phyloP scores from a whole-genome alignment of 2,329 filamentous ascomycete species.

The Boeremia exigua region DNA sequence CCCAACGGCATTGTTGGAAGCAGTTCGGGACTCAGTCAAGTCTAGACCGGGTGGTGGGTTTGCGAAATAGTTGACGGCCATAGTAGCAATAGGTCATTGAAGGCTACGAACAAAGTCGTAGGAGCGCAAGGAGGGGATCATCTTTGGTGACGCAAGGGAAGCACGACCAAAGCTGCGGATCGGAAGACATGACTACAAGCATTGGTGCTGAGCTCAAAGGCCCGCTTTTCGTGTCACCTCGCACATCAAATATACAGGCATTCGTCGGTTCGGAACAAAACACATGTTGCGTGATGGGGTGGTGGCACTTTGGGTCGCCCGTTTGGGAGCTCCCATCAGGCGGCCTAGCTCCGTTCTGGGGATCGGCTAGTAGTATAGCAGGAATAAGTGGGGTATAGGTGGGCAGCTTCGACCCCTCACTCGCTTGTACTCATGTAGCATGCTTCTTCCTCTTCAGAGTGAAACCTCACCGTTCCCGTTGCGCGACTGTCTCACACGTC shows the following conservation, averaged over 20 bases:
- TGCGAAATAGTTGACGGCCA: conserved; percentile 20
- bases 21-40: conserved; percentile 28
- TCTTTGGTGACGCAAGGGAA: conserved; percentile 2
- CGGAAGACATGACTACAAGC: not conserved
- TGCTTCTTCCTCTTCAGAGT: conserved; percentile 1
- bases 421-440: not conserved
- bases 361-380: conserved; percentile 3
- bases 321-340: too few species aligned
- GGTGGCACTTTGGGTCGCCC: too few species aligned
- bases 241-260: not conserved
- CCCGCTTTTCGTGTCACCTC: conserved; percentile 1
- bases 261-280: not conserved
- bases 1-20: conserved; percentile 30
- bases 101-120: not conserved
- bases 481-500: not conserved
- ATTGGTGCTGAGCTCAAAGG: not conserved
- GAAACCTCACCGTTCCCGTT: not conserved
- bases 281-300: not conserved
- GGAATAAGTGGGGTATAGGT: conserved; percentile 1
- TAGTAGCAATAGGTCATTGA: conserved; percentile 1
- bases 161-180: not conserved
- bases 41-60: conserved; percentile 27
- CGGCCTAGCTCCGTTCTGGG: not conserved
- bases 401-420: not conserved
- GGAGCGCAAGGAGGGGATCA: not conserved